Base-by-base conservation (phyloP, 2,329 filamentous ascomycete species). In the Aurifilum marmelostoma region DNA sequence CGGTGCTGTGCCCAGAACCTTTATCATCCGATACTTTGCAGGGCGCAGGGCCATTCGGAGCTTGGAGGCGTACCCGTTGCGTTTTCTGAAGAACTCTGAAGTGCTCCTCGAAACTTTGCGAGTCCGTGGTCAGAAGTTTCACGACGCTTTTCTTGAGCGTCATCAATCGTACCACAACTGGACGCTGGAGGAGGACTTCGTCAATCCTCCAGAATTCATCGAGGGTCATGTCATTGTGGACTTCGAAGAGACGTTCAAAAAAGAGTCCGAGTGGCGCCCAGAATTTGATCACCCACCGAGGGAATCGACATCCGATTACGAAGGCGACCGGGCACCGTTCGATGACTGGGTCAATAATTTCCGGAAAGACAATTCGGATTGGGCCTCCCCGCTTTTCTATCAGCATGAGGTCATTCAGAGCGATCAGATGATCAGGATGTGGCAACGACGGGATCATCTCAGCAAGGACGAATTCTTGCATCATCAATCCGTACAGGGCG, bases 211-310 rank as follows among this genome's bases (percentile, higher is more conserved):
- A 50, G 58, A 67, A 18, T 63, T 61, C 14, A 63, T 67, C 8
- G 66, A 67, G 4, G 62, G 66, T 24, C 56, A 67, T 3, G 66
- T 63, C 14, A 63, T 67, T 24, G 34, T 67, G 27, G 66, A 67
- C 29, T 54, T 67, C 29, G 58, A 62, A 2, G 66, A 67, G 21
- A 59, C 66, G 4, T 62, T 62, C 56, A 50, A 62, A 21, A 52
- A 59, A 21, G 37, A 52, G 12, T 59, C 66, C 14, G n/a, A 32
- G 3, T 67, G 66, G 66, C 32, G 47, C 18, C 59, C 66, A 43
- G 34, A 39, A 3, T 58, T 65, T 12, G 24, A 65, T 34, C 43
- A 50, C 6, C 43, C 43, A 50, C 14, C 43, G 21, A 47, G 12
- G 21, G 43, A 47, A 47, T 47, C 43, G 43, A 47, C 43, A n/a